Evolutionary conservation across 129 eudicot species (phyloP).

Genomic region (Kitagawia praeruptora): DNA sequence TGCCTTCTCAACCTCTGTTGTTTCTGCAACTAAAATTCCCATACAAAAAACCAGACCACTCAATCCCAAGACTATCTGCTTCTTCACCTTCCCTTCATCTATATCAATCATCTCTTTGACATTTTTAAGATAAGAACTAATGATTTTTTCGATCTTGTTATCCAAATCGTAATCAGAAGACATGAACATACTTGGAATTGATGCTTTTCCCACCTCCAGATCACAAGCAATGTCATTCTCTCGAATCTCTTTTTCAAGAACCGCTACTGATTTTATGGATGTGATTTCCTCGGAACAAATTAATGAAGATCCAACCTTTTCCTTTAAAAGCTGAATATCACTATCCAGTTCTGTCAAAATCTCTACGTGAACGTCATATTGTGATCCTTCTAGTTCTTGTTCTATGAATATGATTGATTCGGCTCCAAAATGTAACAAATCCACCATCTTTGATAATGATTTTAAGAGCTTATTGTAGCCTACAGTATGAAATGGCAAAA

Average conservation of each 20-base stretch:
- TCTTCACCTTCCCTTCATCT: conserved; percentile 21
- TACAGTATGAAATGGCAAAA: conserved; percentile 58
- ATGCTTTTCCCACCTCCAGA: conserved; percentile 45
- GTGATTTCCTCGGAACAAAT: conserved; percentile 45
- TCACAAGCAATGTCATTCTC: conserved; percentile 26
- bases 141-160: conserved; percentile 30
- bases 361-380: conserved; percentile 16
- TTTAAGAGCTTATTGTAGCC: conserved; percentile 41
- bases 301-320: conserved; percentile 35
- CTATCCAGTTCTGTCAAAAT: conserved; percentile 29
- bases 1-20: conserved; percentile 63
- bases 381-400: conserved; percentile 24
- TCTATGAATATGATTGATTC: conserved; percentile 41
- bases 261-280: conserved; percentile 44
- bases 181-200: conserved; percentile 18
- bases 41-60: conserved; percentile 55
- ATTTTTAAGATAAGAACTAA: conserved; percentile 29
- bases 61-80: conserved; percentile 35
- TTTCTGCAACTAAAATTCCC: conserved; percentile 36
- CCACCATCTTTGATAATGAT: conserved; percentile 51
- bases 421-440: conserved; percentile 33
- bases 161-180: conserved; percentile 21
- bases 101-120: conserved; percentile 25
- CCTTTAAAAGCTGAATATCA: conserved; percentile 45
- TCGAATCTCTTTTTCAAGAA: conserved; percentile 37